Evolutionary conservation across 2,329 filamentous ascomycete genomes (phyloP), one percentile per base, ranked within the genome.

Genomic region (Myriosclerotinia scirpicola): DNA sequence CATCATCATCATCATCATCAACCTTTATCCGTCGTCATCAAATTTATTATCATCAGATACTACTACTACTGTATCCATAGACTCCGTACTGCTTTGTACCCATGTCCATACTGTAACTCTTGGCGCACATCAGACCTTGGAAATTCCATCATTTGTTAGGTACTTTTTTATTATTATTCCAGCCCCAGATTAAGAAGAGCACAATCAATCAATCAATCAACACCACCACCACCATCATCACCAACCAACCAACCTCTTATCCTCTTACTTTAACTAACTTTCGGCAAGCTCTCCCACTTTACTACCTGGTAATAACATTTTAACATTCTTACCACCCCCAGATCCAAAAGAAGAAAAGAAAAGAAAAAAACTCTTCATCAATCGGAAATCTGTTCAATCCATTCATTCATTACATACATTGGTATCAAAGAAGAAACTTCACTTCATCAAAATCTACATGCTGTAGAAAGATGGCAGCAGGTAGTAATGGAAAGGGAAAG

Each of bases 391-490:
- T 38, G 26, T 54, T 46, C 26, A 34, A 53, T n/a, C 17, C 44
- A 36, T 54, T 46, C 44, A 36, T 54, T 46, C 48, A 46, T 56
- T 54, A 30, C 44, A 38, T 54, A 30, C 44, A 38, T 59, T 44
- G 14, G 54, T 48, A 34, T 26, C 8, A 48, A 50, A 30, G 12
- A 38, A 50, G 44, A 22, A 34, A 20, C 26, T 17, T 61, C 15
- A 20, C 26, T 17, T 61, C 15, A 9, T 8, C 5, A 14, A 17
- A 38, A 70, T 65, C 65, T 73, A 63, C 63, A 73, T 73, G 70
- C 68, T 69, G 64, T 73, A 72, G 68, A 71, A 73, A 71, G 40
- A 80, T 80, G 79, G 78, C 76, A 40, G 76, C 72, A 60, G 73
- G 76, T 59, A 75, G 74, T 64, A 80, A 80, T 73, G 78, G 78